Evolutionary conservation across 495 filamentous ascomycete species (phyloP).

Genomic region (Tirmania nivea): DNA sequence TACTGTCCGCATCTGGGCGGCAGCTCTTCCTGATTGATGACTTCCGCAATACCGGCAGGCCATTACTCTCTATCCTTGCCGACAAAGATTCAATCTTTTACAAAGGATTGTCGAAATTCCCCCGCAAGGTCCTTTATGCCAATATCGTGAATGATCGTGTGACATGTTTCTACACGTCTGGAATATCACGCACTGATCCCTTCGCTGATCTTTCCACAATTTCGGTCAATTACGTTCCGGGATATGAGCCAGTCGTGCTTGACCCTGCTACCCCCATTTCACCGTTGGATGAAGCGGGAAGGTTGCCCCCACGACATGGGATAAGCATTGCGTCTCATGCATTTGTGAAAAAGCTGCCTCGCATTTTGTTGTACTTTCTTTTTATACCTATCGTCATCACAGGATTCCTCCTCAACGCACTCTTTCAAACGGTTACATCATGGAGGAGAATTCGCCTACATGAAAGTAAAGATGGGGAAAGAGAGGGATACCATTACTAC

Average conservation of each 20-base stretch:
- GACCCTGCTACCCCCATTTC: constrained; percentile 42
- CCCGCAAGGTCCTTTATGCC: constrained; percentile 50
- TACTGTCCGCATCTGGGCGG: constrained; percentile 55
- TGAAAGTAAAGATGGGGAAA: constrained; percentile 43
- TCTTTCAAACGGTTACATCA: constrained; percentile 51
- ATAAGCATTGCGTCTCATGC: constrained; percentile 15
- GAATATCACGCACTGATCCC: constrained; percentile 51
- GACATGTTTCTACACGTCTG: constrained; percentile 62
- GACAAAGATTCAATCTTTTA: constrained; percentile 77
- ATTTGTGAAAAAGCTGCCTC: constrained; percentile 28
- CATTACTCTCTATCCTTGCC: constrained; percentile 58
- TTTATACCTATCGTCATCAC: constrained; percentile 46
- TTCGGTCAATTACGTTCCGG: constrained; percentile 46
- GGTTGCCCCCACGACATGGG: constrained; percentile 15
- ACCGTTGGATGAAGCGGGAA: constrained; percentile 20
- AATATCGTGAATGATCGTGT: constrained; percentile 71
- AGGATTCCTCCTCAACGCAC: constrained; percentile 52
- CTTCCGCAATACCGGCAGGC: constrained; percentile 59
- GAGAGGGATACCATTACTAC: constrained; percentile 40
- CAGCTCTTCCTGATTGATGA: constrained; percentile 75
- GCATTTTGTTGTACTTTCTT: constrained; percentile 38
- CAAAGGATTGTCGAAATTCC: constrained; percentile 49
- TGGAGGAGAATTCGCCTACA: constrained; percentile 51
- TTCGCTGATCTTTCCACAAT: constrained; percentile 28
- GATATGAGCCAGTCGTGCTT: constrained; percentile 56